Evolutionary conservation across 257 asterid genomes (phyloP), one percentile per base, ranked within the genome.

Genomic region (Plectranthus barbatus): DNA sequence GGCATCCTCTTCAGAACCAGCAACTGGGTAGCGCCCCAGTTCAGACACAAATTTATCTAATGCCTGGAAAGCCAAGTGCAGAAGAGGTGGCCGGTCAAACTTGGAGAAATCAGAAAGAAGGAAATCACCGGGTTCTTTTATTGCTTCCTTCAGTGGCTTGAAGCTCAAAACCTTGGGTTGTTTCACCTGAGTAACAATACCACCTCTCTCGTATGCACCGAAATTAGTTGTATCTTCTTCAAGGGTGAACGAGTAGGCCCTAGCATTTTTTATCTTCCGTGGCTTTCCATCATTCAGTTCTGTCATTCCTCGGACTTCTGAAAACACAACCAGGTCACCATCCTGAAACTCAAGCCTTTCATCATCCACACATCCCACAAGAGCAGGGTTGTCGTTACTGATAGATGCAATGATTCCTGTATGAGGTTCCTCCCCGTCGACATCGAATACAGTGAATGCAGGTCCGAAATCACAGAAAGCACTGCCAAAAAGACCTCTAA

Each of bases 261-360:
- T 81, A 1, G 96, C 81, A 72, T 70, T 78, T 53, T 60, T 75
- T 31, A 91, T 75, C 71, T 82, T 91, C 73, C 97, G 81, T n/a
- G 95, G 96, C 76, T 85, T 91, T 70, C 97, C 97, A 78, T 87
- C 97, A 75, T 87, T 91, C 45, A 91, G 91, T 56, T 86, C 95
- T 4, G 91, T 76, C 97, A 87, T 91, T 52, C 97, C 97, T 20
- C 69, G 80, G 11, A 91, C 64, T 78, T 91, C 97, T 46, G 97
- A 87, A 71, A 91, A 91, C 64, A 87, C 84, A 36, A 91, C 96
- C 50, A 85, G 80, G 71, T 91, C 96, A 56, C 96, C 96, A 56
- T 87, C 97, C 78, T 91, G 85, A 77, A 91, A 91, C 79, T 91
- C 97, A 20, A 91, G 91, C 80, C 97, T 85, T 76, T 91, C 97